Percentiles rank a stretch among this genome's conserved stretches.
Conservation (phyloP, 805 yeast species). For the Schizosaccharomyces cryophilus region DNA sequence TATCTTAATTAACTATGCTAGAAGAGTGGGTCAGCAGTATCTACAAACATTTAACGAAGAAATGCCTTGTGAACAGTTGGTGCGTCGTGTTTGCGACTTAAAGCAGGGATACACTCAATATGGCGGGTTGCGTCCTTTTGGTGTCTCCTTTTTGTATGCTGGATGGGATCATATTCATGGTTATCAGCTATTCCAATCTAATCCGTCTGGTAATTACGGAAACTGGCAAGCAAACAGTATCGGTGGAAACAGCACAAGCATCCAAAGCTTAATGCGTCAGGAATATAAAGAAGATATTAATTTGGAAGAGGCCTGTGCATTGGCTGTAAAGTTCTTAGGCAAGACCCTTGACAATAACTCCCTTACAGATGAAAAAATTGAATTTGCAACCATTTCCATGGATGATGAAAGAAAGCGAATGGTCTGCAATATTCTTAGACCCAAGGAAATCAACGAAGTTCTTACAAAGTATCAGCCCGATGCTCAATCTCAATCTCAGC, state of each 20-base stretch:
- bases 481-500: neutral
- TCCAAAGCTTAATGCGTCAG: conserved; percentile 84
- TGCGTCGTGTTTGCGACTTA: conserved; percentile 68
- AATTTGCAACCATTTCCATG: conserved; percentile 49
- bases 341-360: conserved; percentile 83
- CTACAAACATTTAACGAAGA: conserved; percentile 72
- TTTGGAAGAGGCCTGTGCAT: conserved; percentile 43
- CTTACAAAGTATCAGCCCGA: conserved; percentile 26
- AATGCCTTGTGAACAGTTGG: conserved; percentile 78
- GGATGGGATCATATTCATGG: conserved; percentile 71
- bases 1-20: conserved; percentile 65
- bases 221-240: conserved; percentile 97
- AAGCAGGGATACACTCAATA: conserved; percentile 97
- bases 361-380: conserved; percentile 67
- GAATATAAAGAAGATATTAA: conserved; percentile 69
- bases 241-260: conserved; percentile 89
- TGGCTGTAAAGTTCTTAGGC: conserved; percentile 74
- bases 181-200: conserved; percentile 79
- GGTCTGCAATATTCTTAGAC: conserved; percentile 53
- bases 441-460: conserved; percentile 47
- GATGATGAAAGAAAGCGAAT: conserved; percentile 28
- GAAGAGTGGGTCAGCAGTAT: conserved; percentile 63
- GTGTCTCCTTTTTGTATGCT: conserved; percentile 87
- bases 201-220: conserved; percentile 91
- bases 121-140: conserved; percentile 96